Conservation (phyloP, 2,329 filamentous ascomycete genomes). For the Aspergillus novoparasiticus region DNA sequence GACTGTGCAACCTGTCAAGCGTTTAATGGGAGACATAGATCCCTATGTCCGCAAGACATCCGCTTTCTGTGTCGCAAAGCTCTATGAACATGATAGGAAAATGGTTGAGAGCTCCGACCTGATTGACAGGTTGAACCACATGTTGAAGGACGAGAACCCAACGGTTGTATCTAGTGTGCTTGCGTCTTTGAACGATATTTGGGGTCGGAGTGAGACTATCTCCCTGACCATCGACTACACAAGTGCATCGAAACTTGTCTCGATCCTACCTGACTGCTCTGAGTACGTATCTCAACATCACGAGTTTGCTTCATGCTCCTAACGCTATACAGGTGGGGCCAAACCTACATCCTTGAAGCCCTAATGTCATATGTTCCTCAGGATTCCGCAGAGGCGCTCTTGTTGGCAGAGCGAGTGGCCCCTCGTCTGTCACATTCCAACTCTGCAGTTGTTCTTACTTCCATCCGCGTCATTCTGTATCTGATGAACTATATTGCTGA, state of each 20-base stretch:
- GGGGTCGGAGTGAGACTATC: conserved; percentile 96
- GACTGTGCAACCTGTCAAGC: conserved; percentile 80
- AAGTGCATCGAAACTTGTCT: conserved; percentile 97
- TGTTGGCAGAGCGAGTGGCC: conserved; percentile 90
- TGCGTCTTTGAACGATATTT: conserved; percentile 92
- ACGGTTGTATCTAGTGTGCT: conserved; percentile 95
- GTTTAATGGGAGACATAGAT: conserved; percentile 79
- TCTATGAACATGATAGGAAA: conserved; percentile 93
- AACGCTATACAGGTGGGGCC: conserved; percentile 74
- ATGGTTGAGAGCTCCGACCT: conserved; percentile 89
- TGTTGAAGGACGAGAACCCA: conserved; percentile 93
- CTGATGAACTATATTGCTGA: conserved; percentile 98
- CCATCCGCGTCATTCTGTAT: conserved; percentile 93
- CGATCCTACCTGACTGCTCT: conserved; percentile 93
- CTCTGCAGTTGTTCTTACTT: conserved; percentile 92
- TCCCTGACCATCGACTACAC: conserved; percentile 97
- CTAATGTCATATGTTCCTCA: conserved; percentile 97
- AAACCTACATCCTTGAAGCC: conserved; percentile 97
- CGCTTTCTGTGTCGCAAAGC: conserved; percentile 92
- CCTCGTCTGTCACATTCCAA: conserved; percentile 97
- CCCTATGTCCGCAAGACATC: conserved; percentile 98
- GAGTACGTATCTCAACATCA: conserved; percentile 64
- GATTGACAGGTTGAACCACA: conserved; percentile 85
- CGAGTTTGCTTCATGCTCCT: conserved; percentile 7
- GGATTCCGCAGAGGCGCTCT: conserved; percentile 80